Base-by-base conservation (phyloP, 1,284 basidiomycete genomes). In the Tylopilus sp. region DNA sequence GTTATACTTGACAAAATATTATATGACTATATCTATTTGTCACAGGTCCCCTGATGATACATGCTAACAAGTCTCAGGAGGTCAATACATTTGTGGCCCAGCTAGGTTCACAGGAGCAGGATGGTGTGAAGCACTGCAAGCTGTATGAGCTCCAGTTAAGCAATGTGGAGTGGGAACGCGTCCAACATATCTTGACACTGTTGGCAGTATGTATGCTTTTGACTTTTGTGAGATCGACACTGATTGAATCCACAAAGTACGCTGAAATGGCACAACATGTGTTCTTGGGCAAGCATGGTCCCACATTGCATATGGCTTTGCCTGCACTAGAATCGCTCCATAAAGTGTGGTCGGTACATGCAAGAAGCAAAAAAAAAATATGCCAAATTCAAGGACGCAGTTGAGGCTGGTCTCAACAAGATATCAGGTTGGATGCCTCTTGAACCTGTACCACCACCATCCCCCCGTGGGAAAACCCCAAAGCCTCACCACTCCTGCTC, bases 201-300 rank as follows among this genome's bases (percentile, higher is more conserved):
- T 19, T 57, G 26, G 39, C 29, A 19, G 26, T 57, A 57, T 41
- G 38, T 57, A 53, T 33, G 18, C 32, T 36, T 13, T 16, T 33
- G 32, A 13, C 13, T 29, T 33, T 53, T 29, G 18, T 53, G 53
- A 53, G 19, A 18, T 19, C 19, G 16, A 53, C 12, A 39, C 53
- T 33, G 5, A 53, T 29, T 33, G 29, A 29, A 33, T 18, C 19
- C 32, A 26, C 53, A 15, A 54, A 54, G 51, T 57, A 49, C 15
- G 41, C 61, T 33, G 36, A 65, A 10, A 58, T 54, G 13, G 44
- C 33, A 1, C 60, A 65, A 39, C 52, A 63, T 16, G 33, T 38
- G 12, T 58, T 63, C 57, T 58, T 39, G 10, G 39, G 24, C 22
- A 33, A 61, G 6, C 24, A 51, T 22, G 56, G 56, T 4, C 41